phyloP scores from a whole-genome alignment of 208 protist genomes.

The Leishmania braziliensis region DNA sequence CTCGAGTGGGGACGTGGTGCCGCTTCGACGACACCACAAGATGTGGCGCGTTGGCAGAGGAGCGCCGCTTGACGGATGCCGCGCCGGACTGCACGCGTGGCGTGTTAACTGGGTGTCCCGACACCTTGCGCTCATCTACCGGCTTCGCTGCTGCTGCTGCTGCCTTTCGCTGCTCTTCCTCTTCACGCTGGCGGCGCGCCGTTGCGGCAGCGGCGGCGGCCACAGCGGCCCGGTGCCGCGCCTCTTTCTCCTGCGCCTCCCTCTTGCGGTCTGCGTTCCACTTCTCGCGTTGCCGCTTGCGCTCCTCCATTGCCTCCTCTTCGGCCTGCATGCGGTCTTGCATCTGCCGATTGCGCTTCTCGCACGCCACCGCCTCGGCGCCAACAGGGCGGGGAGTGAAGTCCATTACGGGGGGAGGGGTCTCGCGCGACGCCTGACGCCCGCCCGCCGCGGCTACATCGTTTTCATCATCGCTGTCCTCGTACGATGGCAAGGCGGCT shows the following conservation, averaged over 20 bases:
- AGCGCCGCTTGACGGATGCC: conserved; percentile 3
- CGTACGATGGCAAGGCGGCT: background rate
- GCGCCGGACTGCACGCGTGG: conserved; percentile 39
- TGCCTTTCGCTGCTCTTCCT: conserved; percentile 27
- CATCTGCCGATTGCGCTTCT: conserved; percentile 44
- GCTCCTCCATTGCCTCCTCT: conserved; percentile 42
- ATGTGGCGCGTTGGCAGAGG: conserved; percentile 13
- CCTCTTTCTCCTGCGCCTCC: conserved; percentile 25
- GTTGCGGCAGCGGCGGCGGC: conserved; percentile 9
- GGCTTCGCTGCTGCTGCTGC: conserved; percentile 17
- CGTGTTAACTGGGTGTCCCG: conserved; percentile 60
- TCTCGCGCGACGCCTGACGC: background rate
- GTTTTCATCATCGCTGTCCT: background rate
- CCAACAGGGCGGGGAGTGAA: conserved; percentile 38
- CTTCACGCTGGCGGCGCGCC: conserved; percentile 19
- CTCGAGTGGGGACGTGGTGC: conserved; percentile 50
- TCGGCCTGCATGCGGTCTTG: conserved; percentile 47
- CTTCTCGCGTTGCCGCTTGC: conserved; percentile 33
- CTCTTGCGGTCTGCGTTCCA: conserved; percentile 18
- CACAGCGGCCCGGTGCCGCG: conserved; percentile 5
- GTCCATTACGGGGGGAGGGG: conserved; percentile 38
- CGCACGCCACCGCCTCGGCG: conserved; percentile 32
- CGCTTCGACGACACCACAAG: conserved; percentile 35
- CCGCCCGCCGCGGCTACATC: background rate
- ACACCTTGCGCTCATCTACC: conserved; percentile 35